Evolutionary conservation across 139 green algal genomes (phyloP).

Genomic region (Chlorella sp.): DNA sequence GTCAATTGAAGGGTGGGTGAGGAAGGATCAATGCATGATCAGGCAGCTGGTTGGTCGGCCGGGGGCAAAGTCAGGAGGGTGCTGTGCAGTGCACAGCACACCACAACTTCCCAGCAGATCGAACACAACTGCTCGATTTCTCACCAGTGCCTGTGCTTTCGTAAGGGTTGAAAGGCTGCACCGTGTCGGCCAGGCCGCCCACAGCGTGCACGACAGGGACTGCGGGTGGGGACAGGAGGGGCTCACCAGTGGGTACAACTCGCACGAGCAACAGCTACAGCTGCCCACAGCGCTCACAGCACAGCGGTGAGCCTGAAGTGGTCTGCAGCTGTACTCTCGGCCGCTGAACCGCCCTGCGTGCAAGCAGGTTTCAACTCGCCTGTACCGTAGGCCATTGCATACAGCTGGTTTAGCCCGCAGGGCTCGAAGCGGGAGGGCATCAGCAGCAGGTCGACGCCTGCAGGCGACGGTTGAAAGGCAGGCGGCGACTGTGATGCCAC

Average conservation of each 20-base stretch:
- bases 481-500: too few relatives aligned
- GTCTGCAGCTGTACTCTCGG: too few relatives aligned
- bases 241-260: too few relatives aligned
- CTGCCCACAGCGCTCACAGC: too few relatives aligned
- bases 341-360: too few relatives aligned
- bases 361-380: too few relatives aligned
- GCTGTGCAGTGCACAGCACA: background rate
- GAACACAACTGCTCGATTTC: background rate
- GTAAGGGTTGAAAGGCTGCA: slow-evolving; percentile 78
- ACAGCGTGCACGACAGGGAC: slow-evolving; percentile 69
- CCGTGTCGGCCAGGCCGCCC: slow-evolving; percentile 86
- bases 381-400: slow-evolving; percentile 98
- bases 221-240: background rate
- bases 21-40: background rate
- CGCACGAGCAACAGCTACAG: background rate
- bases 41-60: background rate
- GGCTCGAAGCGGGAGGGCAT: slow-evolving; percentile 75
- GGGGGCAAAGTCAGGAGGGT: background rate
- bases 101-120: background rate
- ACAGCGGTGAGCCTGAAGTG: too few relatives aligned
- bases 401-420: slow-evolving; percentile 90
- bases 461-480: background rate
- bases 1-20: background rate
- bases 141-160: slow-evolving; percentile 70
- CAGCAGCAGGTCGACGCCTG: slow-evolving; percentile 71